phyloP scores from a whole-genome alignment of 2,329 filamentous ascomycete species.

The Ophiobolus disseminans region DNA sequence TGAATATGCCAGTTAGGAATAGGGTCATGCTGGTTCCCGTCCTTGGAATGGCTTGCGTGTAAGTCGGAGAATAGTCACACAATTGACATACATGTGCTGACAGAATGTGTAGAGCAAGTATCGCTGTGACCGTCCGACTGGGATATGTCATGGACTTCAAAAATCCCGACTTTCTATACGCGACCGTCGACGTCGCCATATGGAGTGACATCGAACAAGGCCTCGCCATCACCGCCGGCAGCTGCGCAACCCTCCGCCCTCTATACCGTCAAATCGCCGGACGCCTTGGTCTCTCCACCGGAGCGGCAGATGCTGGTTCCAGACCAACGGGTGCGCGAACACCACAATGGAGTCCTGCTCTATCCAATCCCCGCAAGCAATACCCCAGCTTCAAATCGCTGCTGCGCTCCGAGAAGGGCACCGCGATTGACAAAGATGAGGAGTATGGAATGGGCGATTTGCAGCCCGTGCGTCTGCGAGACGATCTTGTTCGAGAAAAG shows the following conservation, averaged over 20 bases:
- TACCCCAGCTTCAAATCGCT: conserved; percentile 34
- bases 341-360: conserved; percentile 23
- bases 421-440: conserved; percentile 22
- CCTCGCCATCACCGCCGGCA: conserved; percentile 46
- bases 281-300: conserved; percentile 28
- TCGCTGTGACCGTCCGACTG: conserved; percentile 45
- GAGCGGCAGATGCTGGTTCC: conserved; percentile 10
- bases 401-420: conserved; percentile 29
- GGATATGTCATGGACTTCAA: conserved; percentile 46
- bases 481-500: conserved; percentile 28
- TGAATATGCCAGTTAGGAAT: conserved; percentile 57
- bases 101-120: conserved; percentile 34
- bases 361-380: conserved; percentile 6
- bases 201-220: conserved; percentile 49
- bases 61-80: conserved; percentile 20
- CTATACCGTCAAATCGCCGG: conserved; percentile 38
- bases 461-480: conserved; percentile 34
- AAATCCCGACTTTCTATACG: conserved; percentile 44
- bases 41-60: conserved; percentile 61
- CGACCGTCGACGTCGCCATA: conserved; percentile 47
- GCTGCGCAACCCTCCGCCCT: conserved; percentile 46
- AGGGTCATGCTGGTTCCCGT: conserved; percentile 58
- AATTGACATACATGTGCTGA: neutral
- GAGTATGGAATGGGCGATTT: conserved; percentile 33
- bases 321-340: conserved; percentile 24